These are phyloP conservation scores for Termitomyces sp. DNA, from an alignment of 768 basidiomycete genomes.

Conservation along the genomic window DNA sequence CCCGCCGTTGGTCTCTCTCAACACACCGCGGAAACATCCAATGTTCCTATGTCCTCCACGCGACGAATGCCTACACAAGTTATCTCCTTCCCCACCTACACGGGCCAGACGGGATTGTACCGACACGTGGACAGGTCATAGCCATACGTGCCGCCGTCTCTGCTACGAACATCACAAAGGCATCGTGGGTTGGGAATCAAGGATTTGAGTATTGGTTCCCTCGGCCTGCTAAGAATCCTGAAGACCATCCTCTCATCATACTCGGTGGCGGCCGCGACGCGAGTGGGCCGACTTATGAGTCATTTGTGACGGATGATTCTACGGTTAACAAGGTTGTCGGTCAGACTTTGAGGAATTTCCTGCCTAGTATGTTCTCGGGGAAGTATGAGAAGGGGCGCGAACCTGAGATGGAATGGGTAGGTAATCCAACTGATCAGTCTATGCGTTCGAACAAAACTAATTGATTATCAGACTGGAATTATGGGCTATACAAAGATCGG, in stretches of 20 bases:
- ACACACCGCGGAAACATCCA: conserved; percentile 62
- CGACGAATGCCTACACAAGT: conserved; percentile 80
- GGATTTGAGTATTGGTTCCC: conserved; percentile 82
- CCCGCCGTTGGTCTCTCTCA: conserved; percentile 42
- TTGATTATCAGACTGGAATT: conserved; percentile 60
- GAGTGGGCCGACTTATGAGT: conserved; percentile 38
- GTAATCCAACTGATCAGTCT: conserved; percentile 10
- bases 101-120: conserved; percentile 52
- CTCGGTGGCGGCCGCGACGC: conserved; percentile 66
- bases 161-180: conserved; percentile 31
- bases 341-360: conserved; percentile 43
- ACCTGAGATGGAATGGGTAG: conserved; percentile 80
- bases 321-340: conserved; percentile 43
- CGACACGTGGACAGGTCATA: conserved; percentile 67
- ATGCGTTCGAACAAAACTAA: background rate
- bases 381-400: conserved; percentile 41
- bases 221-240: conserved; percentile 33
- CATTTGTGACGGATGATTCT: conserved; percentile 55
- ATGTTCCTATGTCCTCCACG: conserved; percentile 73
- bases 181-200: conserved; percentile 44
- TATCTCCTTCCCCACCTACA: conserved; percentile 65
- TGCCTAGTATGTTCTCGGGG: conserved; percentile 53
- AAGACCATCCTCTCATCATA: conserved; percentile 50
- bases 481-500: conserved; percentile 64
- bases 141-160: conserved; percentile 34